These are phyloP conservation scores for Pleodorina starrii DNA, from an alignment of 139 green algal genomes.

Conservation along the genomic window DNA sequence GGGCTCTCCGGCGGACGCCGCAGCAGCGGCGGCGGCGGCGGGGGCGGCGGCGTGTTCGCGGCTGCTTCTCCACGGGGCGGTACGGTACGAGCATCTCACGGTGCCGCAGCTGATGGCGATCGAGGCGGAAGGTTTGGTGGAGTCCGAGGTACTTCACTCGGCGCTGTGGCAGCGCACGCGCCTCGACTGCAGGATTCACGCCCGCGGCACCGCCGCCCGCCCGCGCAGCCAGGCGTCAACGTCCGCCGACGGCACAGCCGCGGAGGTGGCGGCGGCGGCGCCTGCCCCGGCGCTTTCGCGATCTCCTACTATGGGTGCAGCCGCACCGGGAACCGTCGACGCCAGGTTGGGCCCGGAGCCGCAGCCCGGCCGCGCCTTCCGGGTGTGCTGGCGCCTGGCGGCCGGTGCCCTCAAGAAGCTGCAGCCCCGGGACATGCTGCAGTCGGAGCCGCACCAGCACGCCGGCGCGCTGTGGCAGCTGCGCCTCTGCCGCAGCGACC, in stretches of 20 bases:
- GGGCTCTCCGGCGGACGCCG: background rate
- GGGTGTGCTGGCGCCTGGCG: conserved; percentile 40
- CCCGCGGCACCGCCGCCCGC: background rate
- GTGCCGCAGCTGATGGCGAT: conserved; percentile 28
- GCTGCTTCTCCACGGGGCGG: background rate
- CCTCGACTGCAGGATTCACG: conserved; percentile 3
- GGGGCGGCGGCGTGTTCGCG: background rate
- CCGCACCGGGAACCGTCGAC: background rate
- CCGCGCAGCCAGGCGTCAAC: background rate
- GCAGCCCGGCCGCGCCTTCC: conserved; percentile 7
- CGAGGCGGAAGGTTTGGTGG: conserved; percentile 4
- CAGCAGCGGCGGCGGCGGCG: background rate
- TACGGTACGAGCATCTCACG: conserved; percentile 39
- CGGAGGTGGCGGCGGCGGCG: too few relatives aligned
- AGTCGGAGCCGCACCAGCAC: conserved; percentile 7
- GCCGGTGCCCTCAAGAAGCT: background rate
- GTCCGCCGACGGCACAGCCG: too few relatives aligned
- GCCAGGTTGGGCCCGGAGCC: background rate
- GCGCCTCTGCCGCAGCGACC: conserved; percentile 10
- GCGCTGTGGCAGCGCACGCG: conserved; percentile 28
- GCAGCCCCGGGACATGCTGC: background rate
- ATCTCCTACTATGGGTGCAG: too few relatives aligned
- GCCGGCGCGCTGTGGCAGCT: conserved; percentile 39
- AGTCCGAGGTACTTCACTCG: background rate
- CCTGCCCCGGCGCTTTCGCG: too few relatives aligned